Base-by-base conservation (phyloP, 352 stramenopile species). In the Globisporangium echinulatum region DNA sequence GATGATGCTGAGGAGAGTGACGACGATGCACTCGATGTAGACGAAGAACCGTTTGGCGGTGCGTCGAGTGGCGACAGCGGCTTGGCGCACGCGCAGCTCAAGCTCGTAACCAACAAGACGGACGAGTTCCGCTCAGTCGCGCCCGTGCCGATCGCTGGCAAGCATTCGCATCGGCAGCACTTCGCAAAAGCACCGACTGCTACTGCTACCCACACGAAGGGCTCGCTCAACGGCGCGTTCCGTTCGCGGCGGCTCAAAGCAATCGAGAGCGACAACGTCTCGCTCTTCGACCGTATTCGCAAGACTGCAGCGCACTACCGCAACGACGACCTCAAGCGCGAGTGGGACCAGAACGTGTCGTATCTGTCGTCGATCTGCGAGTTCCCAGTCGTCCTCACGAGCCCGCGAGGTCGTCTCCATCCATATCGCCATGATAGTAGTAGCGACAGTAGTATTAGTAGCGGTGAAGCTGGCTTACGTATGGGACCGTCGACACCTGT, bases 301-400 rank as follows among this genome's bases (percentile, higher is more conserved):
- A 83, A 87, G 61, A 88, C 64, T 48, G 59, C 63, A 2, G 68
- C 80, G 1, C 77, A 90, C 60, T 92, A 92, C 53, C 68, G 72
- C 2, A 85, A 84, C 8, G 73, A 84, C 46, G 58, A 77, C 9
- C 55, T 92, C 13, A 66, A 63, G 19, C 75, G 71, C 50, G 80
- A 88, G 25, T 90, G 80, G 78, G 63, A 78, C 17, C 82, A 88
- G 54, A 90, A 88, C 63, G 55, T 85, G 17, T 77, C 80, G 33
- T 92, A 89, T 40, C 61, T 92, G 38, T 71, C 75, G 17, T 86
- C 82, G 8, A 90, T 90, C 51, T 86, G 73, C 52, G 77, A 82
- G 59, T 90, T 85, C 54, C 82, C 75, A 0, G 44, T 85, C 13
- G 40, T 19, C 49, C 6, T 52, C 52, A 25, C 52, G 17, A 63